Conservation (phyloP, 2,329 filamentous ascomycete genomes). For the Amphichorda felina region DNA sequence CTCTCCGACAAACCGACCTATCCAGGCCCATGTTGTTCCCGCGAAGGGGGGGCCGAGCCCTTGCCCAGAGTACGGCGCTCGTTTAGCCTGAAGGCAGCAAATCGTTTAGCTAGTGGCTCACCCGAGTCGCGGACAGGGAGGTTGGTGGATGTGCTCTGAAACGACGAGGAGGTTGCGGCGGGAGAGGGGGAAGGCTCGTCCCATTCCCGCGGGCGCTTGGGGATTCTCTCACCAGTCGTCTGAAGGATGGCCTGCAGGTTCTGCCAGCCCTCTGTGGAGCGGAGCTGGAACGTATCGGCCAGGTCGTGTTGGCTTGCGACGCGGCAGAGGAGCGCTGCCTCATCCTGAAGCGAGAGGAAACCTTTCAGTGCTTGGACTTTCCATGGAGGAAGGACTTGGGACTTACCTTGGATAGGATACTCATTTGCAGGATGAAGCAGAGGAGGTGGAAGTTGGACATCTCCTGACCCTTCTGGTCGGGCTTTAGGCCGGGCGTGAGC, state of each 20-base stretch:
- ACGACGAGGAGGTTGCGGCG: too few species aligned
- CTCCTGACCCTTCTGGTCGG: constrained; percentile 49
- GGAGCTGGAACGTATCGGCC: constrained; percentile 69
- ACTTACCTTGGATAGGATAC: constrained; percentile 73
- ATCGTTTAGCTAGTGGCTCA: constrained; percentile 52
- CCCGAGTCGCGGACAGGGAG: constrained; percentile 22
- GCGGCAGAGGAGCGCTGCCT: constrained; percentile 74
- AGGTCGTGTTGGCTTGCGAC: constrained; percentile 74
- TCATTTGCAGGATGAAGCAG: constrained; percentile 72
- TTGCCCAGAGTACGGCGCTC: constrained; percentile 11
- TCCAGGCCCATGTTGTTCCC: neutral
- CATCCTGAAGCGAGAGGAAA: constrained; percentile 57
- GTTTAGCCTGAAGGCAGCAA: constrained; percentile 55
- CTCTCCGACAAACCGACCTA: neutral
- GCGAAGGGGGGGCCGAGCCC: neutral
- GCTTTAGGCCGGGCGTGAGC: constrained; percentile 44
- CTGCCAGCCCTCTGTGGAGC: constrained; percentile 85
- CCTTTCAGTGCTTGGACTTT: neutral
- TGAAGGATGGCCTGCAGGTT: constrained; percentile 86
- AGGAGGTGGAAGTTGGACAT: constrained; percentile 92
- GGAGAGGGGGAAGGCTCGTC: neutral
- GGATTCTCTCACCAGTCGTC: constrained; percentile 93
- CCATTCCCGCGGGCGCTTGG: constrained; percentile 49
- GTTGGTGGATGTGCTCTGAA: constrained; percentile 1
- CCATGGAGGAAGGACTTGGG: too few species aligned